phyloP scores from a whole-genome alignment of 73 alveolate species.

The Paramecium sexaurelia region DNA sequence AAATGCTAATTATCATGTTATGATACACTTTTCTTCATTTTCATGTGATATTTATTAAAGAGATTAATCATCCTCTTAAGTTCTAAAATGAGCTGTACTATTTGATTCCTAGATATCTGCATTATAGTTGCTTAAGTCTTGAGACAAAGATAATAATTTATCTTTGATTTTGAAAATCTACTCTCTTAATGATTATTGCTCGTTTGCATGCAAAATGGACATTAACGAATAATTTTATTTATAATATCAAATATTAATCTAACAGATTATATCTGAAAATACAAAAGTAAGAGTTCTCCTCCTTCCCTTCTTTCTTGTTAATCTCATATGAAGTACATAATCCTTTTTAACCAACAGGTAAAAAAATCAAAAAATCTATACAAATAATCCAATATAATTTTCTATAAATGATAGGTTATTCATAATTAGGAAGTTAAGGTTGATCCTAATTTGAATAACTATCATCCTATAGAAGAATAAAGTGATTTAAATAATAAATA shows the following conservation, averaged over 20 bases:
- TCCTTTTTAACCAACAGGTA: too few relatives aligned
- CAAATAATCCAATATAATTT: too few relatives aligned
- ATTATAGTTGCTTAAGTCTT: neutral
- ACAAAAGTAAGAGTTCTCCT: neutral
- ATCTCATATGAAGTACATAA: too few relatives aligned
- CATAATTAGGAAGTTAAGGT: too few relatives aligned
- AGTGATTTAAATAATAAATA: too few relatives aligned
- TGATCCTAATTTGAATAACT: too few relatives aligned
- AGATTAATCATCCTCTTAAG: neutral
- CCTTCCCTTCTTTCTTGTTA: neutral
- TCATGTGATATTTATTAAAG: neutral
- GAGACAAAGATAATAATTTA: neutral
- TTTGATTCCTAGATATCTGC: neutral
- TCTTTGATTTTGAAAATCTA: neutral
- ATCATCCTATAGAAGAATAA: too few relatives aligned
- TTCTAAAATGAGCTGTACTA: neutral
- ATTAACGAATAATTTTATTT: slow-evolving; percentile 29
- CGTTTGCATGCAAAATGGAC: slow-evolving; percentile 7
- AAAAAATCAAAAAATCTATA: too few relatives aligned
- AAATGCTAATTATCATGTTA: neutral
- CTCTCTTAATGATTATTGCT: neutral
- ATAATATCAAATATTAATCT: neutral
- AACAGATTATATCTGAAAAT: neutral
- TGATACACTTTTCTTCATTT: slow-evolving; percentile 32
- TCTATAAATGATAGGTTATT: too few relatives aligned